Percentiles rank a stretch among this genome's conserved stretches.
Evolutionary conservation across 495 filamentous ascomycete species (phyloP).

Genomic region (Aspergillus ellipticus): DNA sequence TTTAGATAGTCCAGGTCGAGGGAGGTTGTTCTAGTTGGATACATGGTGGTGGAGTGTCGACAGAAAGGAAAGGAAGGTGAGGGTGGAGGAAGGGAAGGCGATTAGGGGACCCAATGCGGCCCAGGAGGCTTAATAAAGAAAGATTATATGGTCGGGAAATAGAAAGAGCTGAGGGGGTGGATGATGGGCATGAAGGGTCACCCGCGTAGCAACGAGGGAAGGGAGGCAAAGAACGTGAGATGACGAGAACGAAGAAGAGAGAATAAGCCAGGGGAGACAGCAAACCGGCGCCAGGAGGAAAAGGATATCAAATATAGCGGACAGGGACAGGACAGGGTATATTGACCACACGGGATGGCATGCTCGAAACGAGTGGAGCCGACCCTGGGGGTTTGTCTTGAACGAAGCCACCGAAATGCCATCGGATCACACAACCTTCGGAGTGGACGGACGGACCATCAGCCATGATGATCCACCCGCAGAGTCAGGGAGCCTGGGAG

Average conservation of each 20-base stretch:
- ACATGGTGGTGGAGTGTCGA: conserved; percentile 23
- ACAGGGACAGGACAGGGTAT: conserved; percentile 9
- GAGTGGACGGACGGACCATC: conserved; percentile 15
- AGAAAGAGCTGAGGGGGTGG: not conserved
- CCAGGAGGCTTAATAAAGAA: not conserved
- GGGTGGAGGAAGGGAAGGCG: not conserved
- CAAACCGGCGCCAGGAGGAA: conserved; percentile 1
- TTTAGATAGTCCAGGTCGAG: conserved; percentile 36
- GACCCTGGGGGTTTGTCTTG: conserved; percentile 11
- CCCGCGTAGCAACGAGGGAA: not conserved
- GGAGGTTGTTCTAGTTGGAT: conserved; percentile 21
- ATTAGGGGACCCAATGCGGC: not conserved
- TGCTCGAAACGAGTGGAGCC: conserved; percentile 19
- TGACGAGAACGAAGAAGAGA: conserved; percentile 1
- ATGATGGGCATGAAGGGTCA: not conserved
- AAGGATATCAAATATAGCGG: conserved; percentile 12
- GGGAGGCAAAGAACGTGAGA: conserved; percentile 13
- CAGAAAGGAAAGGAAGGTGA: not conserved
- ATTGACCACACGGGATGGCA: conserved; percentile 21
- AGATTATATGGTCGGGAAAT: conserved; percentile 1
- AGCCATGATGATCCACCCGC: conserved; percentile 8
- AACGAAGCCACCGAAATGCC: conserved; percentile 16
- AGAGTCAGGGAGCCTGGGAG: not conserved
- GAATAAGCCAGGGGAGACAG: not conserved
- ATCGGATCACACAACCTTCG: conserved; percentile 17